Evolutionary conservation across 371 early-diverging fungal species (phyloP).

Genomic region (Nematocida sp.): DNA sequence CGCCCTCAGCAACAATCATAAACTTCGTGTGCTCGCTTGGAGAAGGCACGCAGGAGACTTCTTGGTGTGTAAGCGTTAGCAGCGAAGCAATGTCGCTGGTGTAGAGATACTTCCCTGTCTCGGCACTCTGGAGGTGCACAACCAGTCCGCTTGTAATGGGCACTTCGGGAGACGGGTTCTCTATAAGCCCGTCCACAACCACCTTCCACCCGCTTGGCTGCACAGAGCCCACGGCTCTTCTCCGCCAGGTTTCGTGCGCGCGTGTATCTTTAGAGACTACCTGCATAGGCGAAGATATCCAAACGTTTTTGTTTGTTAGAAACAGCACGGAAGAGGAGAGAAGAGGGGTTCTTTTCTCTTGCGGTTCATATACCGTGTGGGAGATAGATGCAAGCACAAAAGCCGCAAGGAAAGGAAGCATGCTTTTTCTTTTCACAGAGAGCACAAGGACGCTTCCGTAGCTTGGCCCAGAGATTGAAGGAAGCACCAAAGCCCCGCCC

Average conservation of each 20-base stretch:
- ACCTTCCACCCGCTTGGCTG: conserved; percentile 6
- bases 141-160: conserved; percentile 9
- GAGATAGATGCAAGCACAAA: background rate
- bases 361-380: background rate
- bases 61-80: conserved; percentile 26
- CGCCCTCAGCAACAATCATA: conserved; percentile 2
- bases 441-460: background rate
- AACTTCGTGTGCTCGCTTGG: background rate
- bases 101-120: conserved; percentile 17
- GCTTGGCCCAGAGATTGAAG: background rate
- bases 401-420: background rate
- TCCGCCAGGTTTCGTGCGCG: background rate
- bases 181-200: conserved; percentile 5
- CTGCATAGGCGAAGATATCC: background rate
- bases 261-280: background rate
- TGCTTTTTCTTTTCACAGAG: background rate
- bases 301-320: background rate
- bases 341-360: background rate
- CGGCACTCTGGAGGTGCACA: conserved; percentile 15
- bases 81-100: conserved; percentile 26
- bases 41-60: conserved; percentile 8
- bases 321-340: background rate
- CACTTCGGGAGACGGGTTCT: conserved; percentile 14
- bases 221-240: background rate
- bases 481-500: background rate